Base-by-base conservation (phyloP, 2,329 filamentous ascomycete genomes). In the Microcera coccophila region DNA sequence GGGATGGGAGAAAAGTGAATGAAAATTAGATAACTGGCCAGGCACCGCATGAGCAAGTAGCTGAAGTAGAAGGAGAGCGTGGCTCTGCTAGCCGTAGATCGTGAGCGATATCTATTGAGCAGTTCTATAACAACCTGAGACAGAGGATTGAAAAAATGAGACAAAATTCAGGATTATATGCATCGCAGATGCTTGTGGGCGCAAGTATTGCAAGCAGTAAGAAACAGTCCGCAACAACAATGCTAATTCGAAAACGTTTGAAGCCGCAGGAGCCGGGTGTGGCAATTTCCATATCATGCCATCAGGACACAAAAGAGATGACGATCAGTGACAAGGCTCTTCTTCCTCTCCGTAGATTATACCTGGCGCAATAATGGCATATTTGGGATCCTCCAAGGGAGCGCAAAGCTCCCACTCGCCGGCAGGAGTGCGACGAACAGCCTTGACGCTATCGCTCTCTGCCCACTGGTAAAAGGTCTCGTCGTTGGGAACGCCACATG, bases 381-480 rank as follows among this genome's bases (percentile, higher is more conserved):
- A 41, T 14, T 47, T 48, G 20, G 45, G 38, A 11, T 47, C 48
- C 24, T 54, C 57, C 11, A 70, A 47, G 14, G 58, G 54, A 22
- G 62, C 60, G 41, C 61, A 64, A 16, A 64, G 53, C 51, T 57
- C 55, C 67, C 69, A 71, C 24, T 28, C 14, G 4, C 58, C 59
- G 7, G 20, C 35, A 2, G 22, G 41, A 2, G 50, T 52, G 21
- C 39, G 39, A 28, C 44, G 45, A 29, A 72, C 66, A 28, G 74
- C 67, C 4, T 58, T 61, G 14, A 73, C 69, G 26, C 52, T 55
- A 9, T 59, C 62, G 26, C 52, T 55, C 10, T 59, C 62, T 1
- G 68, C 70, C 71, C 71, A 74, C 2, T 58, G 41, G 0, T 61
- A 67, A n/a, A 74, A 57, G 1, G 63, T 65, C 3, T 46, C 37